Base-by-base conservation (phyloP, 345 rosid species). In the Melaleuca quinquenervia region DNA sequence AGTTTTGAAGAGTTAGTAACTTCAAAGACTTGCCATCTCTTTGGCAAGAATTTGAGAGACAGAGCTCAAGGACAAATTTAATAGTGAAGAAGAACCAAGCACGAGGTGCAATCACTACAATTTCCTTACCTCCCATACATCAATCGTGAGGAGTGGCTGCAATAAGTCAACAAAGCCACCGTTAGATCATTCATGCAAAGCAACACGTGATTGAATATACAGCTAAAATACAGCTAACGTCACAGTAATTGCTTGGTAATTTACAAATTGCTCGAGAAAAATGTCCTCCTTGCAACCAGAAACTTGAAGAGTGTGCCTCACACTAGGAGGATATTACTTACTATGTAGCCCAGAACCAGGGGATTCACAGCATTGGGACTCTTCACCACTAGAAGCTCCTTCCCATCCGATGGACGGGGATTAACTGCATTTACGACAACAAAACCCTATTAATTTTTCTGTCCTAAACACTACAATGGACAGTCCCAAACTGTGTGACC, bases 341-440 rank as follows among this genome's bases (percentile, higher is more conserved):
- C 99, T 58, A 88, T 92, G 89, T 94, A 94, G 88, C 93, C 97
- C 98, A 98, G 96, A 84, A 97, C 92, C 83, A 94, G 98, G 8
- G 99, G 98, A 87, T 96, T 97, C n/a, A 97, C 92, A 48, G 99
- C 98, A 87, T 95, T 93, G 18, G 99, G 96, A 89, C 96, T 97
- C 89, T 93, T 95, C 87, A 96, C 93, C 50, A 97, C 88, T 14
- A 93, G 94, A 88, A 96, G 98, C 88, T 94, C 94, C 87, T 94
- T 94, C 86, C 95, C 91, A 10, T 95, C 98, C 15, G 91, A 88
- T 82, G 98, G 93, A 18, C 87, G 87, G 8, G 98, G 98, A 90
- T 94, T 93, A 76, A 90, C 91, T 0, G 98, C 93, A 88, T 94
- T 95, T 51, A 87, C 92, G 53, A 94, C 95, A 6, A 91, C 88